phyloP scores from a whole-genome alignment of 2,329 filamentous ascomycete genomes.

The Aspergillus fijiensis region DNA sequence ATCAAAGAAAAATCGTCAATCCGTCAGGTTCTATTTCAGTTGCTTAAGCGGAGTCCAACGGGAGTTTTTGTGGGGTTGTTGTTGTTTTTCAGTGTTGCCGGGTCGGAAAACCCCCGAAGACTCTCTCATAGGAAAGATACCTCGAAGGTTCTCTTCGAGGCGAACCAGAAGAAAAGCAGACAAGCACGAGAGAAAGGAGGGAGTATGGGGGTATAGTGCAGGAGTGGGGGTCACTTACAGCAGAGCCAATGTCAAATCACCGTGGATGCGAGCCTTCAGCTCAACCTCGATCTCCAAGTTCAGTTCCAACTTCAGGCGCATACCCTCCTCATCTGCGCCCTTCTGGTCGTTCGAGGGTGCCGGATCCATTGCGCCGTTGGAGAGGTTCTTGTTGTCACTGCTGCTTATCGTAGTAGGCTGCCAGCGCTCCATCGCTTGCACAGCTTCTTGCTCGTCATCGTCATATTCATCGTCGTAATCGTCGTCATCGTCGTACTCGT shows the following conservation, averaged over 20 bases:
- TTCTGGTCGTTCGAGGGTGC: not conserved
- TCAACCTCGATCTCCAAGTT: slow-evolving; percentile 83
- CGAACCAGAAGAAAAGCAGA: not conserved
- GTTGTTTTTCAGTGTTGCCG: not conserved
- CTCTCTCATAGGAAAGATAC: not conserved
- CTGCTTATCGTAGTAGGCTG: slow-evolving; percentile 18
- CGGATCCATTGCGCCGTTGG: not conserved
- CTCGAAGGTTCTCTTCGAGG: not conserved
- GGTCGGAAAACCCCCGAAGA: not conserved
- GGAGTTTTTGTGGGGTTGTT: not conserved
- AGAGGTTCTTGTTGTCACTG: not conserved
- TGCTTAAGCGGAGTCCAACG: not conserved
- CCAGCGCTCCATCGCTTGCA: slow-evolving; percentile 29
- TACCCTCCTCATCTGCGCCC: slow-evolving; percentile 1
- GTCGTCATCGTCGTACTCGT: slow-evolving; percentile 35
- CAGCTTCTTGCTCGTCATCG: slow-evolving; percentile 28
- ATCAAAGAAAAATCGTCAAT: not conserved
- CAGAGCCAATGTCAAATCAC: slow-evolving; percentile 75
- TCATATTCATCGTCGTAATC: slow-evolving; percentile 34
- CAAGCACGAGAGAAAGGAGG: not conserved
- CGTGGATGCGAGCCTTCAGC: slow-evolving; percentile 80
- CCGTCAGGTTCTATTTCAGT: not conserved
- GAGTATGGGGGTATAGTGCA: slow-evolving; percentile 1
- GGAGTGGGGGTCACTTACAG: slow-evolving; percentile 57
- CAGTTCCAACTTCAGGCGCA: slow-evolving; percentile 61